These are phyloP conservation scores for Cladosporium sp. DNA, from an alignment of 2,329 filamentous ascomycete species.

Conservation along the genomic window DNA sequence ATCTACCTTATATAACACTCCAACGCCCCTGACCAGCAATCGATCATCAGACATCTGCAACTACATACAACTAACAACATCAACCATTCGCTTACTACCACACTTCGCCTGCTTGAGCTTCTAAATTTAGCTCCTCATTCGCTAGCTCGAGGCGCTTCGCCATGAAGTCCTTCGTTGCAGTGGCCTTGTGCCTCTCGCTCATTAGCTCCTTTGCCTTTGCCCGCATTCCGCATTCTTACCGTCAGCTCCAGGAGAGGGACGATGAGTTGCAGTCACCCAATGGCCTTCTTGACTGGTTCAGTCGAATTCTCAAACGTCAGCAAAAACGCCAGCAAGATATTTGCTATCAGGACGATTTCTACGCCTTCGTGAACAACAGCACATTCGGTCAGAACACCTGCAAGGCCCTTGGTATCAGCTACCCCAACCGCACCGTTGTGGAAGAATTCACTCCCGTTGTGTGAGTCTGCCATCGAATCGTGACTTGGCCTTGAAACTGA, in stretches of 20 bases:
- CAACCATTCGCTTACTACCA: constrained; percentile 5
- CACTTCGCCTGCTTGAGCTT: constrained; percentile 14
- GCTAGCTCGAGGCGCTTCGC: constrained; percentile 27
- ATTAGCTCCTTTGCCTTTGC: constrained; percentile 28
- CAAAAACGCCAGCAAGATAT: constrained; percentile 25
- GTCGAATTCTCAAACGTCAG: constrained; percentile 29
- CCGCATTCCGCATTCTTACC: constrained; percentile 28
- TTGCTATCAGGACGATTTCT: constrained; percentile 32
- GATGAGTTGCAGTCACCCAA: constrained; percentile 17
- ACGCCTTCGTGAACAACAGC: constrained; percentile 30
- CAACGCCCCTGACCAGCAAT: not conserved
- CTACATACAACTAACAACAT: constrained; percentile 23
- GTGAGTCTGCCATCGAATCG: constrained; percentile 26
- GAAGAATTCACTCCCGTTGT: constrained; percentile 34
- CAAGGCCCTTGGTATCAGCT: constrained; percentile 28
- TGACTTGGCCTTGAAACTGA: not conserved
- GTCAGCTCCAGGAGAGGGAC: constrained; percentile 28
- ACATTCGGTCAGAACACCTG: constrained; percentile 33
- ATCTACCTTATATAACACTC: constrained; percentile 28
- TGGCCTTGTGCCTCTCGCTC: constrained; percentile 35
- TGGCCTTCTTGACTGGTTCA: constrained; percentile 29
- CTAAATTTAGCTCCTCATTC: constrained; percentile 26
- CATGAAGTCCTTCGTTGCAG: constrained; percentile 33
- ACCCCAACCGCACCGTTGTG: constrained; percentile 31
- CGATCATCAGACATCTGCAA: constrained; percentile 20